These are phyloP conservation scores for Phytophthora melonis DNA, from an alignment of 352 stramenopile genomes.

Conservation along the genomic window DNA sequence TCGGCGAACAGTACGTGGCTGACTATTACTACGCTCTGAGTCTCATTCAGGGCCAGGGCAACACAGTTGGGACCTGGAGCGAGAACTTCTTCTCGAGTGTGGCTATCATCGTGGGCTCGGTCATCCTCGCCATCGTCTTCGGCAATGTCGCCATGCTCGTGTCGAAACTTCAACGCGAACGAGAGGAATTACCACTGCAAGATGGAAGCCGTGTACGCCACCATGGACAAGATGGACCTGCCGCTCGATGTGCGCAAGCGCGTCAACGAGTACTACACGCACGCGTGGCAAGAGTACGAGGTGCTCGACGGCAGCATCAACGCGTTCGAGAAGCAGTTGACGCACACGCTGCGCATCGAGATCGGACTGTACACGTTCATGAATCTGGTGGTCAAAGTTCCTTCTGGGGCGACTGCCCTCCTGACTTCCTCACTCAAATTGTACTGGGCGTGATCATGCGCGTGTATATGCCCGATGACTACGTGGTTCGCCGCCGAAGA, in stretches of 20 bases:
- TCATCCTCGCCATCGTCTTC: too few relatives aligned
- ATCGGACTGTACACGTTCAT: background rate
- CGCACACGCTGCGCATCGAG: background rate
- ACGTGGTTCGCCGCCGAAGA: too few relatives aligned
- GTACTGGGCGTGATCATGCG: background rate
- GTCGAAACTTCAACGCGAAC: background rate
- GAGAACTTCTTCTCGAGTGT: constrained; percentile 49
- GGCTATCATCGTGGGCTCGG: constrained; percentile 50
- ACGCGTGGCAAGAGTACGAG: background rate
- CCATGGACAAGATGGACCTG: background rate
- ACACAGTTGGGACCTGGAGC: constrained; percentile 7
- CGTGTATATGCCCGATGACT: background rate
- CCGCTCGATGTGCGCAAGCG: background rate
- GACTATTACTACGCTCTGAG: constrained; percentile 48
- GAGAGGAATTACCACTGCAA: background rate
- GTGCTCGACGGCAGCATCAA: background rate
- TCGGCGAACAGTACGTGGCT: constrained; percentile 38
- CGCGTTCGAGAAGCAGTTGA: background rate
- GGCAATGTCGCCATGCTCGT: too few relatives aligned
- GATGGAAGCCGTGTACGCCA: background rate
- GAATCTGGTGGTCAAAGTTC: background rate
- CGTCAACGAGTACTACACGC: background rate
- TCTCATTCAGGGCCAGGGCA: constrained; percentile 62
- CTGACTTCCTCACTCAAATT: background rate
- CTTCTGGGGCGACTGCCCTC: background rate